A percentile compares a stretch with the other conserved stretches of the same genome.
Evolutionary conservation across 148 eudicot species (phyloP).

Genomic region (Rhododendron mucronatum): DNA sequence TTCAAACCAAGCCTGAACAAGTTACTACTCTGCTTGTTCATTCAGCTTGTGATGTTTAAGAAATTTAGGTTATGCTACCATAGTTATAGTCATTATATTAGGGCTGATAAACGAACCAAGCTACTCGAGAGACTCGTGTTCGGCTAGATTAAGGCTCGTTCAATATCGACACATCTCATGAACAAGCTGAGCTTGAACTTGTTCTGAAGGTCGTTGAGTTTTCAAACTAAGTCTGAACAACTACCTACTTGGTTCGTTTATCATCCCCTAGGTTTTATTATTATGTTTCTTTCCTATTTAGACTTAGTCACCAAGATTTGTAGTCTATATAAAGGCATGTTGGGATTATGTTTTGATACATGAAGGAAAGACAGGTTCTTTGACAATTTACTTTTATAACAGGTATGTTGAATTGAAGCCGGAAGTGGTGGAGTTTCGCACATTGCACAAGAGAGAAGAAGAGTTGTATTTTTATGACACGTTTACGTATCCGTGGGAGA

Average conservation of each 20-base stretch:
- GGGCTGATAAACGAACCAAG: too few relatives aligned
- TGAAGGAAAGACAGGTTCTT: neutral
- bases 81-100: too few relatives aligned
- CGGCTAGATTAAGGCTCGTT: neutral
- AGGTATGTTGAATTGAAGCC: constrained; percentile 64
- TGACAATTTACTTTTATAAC: neutral
- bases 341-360: neutral
- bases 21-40: neutral
- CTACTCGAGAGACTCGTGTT: neutral
- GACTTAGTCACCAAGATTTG: neutral
- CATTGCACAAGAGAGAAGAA: constrained; percentile 80
- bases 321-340: neutral
- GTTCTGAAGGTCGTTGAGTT: neutral
- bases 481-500: constrained; percentile 95
- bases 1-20: neutral
- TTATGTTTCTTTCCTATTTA: neutral
- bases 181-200: neutral
- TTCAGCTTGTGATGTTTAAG: too few relatives aligned
- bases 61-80: too few relatives aligned
- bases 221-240: neutral
- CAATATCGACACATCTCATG: neutral
- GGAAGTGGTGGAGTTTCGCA: constrained; percentile 77
- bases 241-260: neutral
- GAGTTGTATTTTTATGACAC: constrained; percentile 84
- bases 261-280: neutral